phyloP scores from a whole-genome alignment of 169 alveolate species.

The Plasmodium inui region DNA sequence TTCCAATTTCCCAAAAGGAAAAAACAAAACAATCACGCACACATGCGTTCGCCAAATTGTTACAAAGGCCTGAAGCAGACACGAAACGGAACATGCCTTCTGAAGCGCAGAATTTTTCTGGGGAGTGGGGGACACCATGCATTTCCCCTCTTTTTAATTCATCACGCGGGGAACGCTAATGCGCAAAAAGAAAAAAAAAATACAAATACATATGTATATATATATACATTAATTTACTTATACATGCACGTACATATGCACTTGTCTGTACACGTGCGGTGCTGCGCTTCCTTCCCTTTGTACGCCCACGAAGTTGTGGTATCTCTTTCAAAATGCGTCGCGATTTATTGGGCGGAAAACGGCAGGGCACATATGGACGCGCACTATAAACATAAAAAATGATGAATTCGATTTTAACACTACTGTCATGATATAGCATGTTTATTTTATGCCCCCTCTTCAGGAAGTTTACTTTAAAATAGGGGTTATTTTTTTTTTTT shows the following conservation, averaged over 20 bases:
- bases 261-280: background rate
- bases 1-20: background rate
- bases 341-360: background rate
- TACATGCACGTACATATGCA: background rate
- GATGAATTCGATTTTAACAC: background rate
- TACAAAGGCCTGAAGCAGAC: background rate
- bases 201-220: background rate
- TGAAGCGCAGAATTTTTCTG: conserved; percentile 1
- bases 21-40: conserved; percentile 5
- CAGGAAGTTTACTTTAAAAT: background rate
- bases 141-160: background rate
- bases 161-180: background rate
- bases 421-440: background rate
- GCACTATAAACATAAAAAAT: background rate
- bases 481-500: background rate
- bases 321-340: background rate
- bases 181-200: background rate
- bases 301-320: background rate
- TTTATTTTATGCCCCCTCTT: background rate
- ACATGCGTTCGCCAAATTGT: background rate
- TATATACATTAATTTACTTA: background rate
- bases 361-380: background rate
- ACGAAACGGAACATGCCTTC: background rate
- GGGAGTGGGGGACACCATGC: background rate
- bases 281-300: background rate